Base-by-base conservation (phyloP, 2,329 filamentous ascomycete genomes). In the Ilyonectria robusta region DNA sequence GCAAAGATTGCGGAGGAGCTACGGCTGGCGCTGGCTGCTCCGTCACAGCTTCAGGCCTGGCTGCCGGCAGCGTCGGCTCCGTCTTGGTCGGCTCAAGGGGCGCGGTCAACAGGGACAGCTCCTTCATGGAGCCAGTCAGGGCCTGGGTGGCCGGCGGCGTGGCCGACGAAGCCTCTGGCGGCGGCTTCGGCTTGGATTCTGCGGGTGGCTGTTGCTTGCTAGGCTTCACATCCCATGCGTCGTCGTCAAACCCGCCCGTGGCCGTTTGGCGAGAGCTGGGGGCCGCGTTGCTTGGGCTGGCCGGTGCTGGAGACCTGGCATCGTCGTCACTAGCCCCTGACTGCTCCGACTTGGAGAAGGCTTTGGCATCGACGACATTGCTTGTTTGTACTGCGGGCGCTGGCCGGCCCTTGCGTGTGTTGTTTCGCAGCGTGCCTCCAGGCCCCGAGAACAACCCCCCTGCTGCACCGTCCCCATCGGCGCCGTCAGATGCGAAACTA, bases 141-240 rank as follows among this genome's bases (percentile, higher is more conserved):
- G 86, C 81, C 46, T 86, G 85, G 60, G 84, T 82, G 60, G 81
- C 74, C 23, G 79, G 75, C 13, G 72, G 69, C 19, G 73, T 40
- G 11, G 62, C 37, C 29, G 72, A 37, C 15, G 67, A n/a, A 9
- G 73, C 65, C 51, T 71, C 68, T 11, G 68, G 33, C 21, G 68
- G 65, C 33, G 85, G 66, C 57, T 72, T 69, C 15, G 73, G 57
- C 23, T 64, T 62, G 23, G 74, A 31, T 40, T 67, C 59, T 51
- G 65, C 56, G 29, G 71, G 65, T 33, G 71, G 66, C 58, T 75
- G 80, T 70, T 91, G 88, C 77, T 90, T 92, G 15, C 92, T 88
- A 19, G 94, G 93, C 83, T 98, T 98, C 56, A 97, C 92, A 76
- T 97, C 94, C 96, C 96, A 99, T 9, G 96, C 96, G 83, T 98